Evolutionary conservation across 2,329 filamentous ascomycete genomes (phyloP).

Genomic region (Monosporascus sp.): DNA sequence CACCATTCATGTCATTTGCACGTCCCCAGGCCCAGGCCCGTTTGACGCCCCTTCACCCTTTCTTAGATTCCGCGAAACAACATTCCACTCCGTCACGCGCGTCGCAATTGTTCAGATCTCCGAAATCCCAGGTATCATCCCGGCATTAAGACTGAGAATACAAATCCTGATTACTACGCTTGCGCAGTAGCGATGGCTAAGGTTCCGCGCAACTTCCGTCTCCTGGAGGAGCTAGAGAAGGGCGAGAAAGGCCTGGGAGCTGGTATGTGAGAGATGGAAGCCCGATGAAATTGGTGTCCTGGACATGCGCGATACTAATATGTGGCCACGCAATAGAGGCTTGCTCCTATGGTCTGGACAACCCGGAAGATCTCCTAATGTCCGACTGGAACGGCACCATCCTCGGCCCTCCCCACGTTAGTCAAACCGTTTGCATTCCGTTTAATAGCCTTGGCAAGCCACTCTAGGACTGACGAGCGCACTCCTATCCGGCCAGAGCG

Average conservation of each 20-base stretch:
- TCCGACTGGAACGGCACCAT: slow-evolving; percentile 99
- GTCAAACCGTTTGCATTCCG: slow-evolving; percentile 28
- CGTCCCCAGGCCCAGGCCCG: background rate
- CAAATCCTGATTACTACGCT: background rate
- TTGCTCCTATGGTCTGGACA: slow-evolving; percentile 92
- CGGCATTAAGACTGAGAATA: no score
- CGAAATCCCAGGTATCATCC: no score
- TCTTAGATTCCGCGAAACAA: background rate
- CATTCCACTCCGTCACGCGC: no score
- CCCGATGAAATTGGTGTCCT: background rate
- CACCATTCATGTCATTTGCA: background rate
- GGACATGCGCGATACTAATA: background rate
- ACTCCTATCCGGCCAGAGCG: slow-evolving; percentile 54
- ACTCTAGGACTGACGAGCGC: background rate
- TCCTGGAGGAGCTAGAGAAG: slow-evolving; percentile 97
- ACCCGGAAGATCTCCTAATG: slow-evolving; percentile 93
- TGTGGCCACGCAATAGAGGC: slow-evolving; percentile 57
- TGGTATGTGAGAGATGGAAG: slow-evolving; percentile 47
- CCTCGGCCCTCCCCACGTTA: slow-evolving; percentile 88
- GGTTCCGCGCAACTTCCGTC: slow-evolving; percentile 90
- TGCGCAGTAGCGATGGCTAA: slow-evolving; percentile 47
- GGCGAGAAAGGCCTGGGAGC: slow-evolving; percentile 96
- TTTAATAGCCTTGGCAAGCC: background rate
- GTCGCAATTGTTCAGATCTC: no score
- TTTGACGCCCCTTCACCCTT: background rate